Evolutionary conservation across 2,329 filamentous ascomycete species (phyloP), one percentile per base, ranked within the genome.

Genomic region (Pseudonectria foliicola): DNA sequence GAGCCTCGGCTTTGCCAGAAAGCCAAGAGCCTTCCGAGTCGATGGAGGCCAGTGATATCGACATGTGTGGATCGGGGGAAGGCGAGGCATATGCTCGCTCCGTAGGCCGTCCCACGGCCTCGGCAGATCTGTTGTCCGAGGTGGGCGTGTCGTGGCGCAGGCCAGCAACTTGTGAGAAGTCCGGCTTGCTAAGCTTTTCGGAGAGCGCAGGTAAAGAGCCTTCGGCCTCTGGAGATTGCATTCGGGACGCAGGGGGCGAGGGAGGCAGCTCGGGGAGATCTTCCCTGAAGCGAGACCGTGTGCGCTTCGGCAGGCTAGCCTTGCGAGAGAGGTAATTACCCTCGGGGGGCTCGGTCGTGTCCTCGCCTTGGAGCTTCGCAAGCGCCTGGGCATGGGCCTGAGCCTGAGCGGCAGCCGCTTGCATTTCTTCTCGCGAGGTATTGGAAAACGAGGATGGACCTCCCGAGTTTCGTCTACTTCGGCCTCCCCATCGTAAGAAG

Each of bases 11-110:
- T 37, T 81, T 80, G 12, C 90, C 88, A 4, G 88, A 92, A 29
- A 98, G 78, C 92, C 92, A 98, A 1, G 89, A 95, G 4, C 77
- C 92, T 64, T 98, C 92, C 0, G 89, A 95, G 54, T 95, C 92
- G 39, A 96, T 86, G 0, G 89, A 95, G 2, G 88, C 92, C 13
- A 96, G 71, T 0, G 90, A 96, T 58, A 89, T 82, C 21, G 88
- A 86, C 54, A 88, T 68, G 52, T 88, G 73, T 25, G 64, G 71
- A 46, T 71, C 80, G 13, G 68, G 77, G 5, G 72, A 79, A 14
- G 53, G 50, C 4, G 50, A 46, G 13, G 36, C 44, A 27, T 46
- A 49, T 18, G 45, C 39, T 28, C 49, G 49, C 26, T 55, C 51
- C 39, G 44, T 40, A 15, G 53, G 43, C 13, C 29, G 45, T 23